These are phyloP conservation scores for Cercospora brassicicola DNA, from an alignment of 2,329 filamentous ascomycete genomes.

Conservation along the genomic window DNA sequence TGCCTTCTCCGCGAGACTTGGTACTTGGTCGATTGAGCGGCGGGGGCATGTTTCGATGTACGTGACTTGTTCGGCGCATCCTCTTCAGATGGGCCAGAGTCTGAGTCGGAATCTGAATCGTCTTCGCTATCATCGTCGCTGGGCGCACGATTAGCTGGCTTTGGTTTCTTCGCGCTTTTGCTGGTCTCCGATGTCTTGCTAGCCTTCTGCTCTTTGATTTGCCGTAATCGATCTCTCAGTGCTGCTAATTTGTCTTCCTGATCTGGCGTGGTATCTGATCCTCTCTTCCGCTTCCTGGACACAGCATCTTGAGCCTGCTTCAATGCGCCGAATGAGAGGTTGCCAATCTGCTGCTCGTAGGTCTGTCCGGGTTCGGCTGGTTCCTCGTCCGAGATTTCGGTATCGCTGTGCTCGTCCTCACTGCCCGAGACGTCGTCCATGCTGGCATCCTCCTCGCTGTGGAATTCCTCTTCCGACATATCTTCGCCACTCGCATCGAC, in stretches of 20 bases:
- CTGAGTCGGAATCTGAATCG: slow-evolving; percentile 34
- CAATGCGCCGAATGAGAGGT: slow-evolving; percentile 84
- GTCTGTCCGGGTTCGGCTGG: slow-evolving; percentile 40
- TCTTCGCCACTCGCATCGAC: slow-evolving; percentile 13
- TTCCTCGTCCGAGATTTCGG: slow-evolving; percentile 14
- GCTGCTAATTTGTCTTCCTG: slow-evolving; percentile 51
- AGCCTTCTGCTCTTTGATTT: slow-evolving; percentile 41
- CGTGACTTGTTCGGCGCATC: slow-evolving; percentile 47
- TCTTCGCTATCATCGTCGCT: slow-evolving; percentile 23
- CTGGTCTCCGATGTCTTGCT: slow-evolving; percentile 31
- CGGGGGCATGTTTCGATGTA: slow-evolving; percentile 84
- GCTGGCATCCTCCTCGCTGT: slow-evolving; percentile 32
- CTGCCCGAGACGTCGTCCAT: slow-evolving; percentile 27
- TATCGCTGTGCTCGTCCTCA: slow-evolving; percentile 35
- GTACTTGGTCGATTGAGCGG: slow-evolving; percentile 76
- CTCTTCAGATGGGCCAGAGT: slow-evolving; percentile 46
- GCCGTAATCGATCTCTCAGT: slow-evolving; percentile 46
- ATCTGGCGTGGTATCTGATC: slow-evolving; percentile 39
- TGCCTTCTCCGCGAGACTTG: slow-evolving; percentile 79
- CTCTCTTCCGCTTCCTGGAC: slow-evolving; percentile 47
- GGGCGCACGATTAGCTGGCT: not conserved
- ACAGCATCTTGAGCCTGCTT: slow-evolving; percentile 79
- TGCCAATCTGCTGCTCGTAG: slow-evolving; percentile 51
- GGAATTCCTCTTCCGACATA: slow-evolving; percentile 16
- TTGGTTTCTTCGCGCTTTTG: not conserved